A percentile compares a stretch with the other conserved stretches of the same genome.
Conservation (phyloP, 1,139 yeast species). For the Blastobotrys niveus region DNA sequence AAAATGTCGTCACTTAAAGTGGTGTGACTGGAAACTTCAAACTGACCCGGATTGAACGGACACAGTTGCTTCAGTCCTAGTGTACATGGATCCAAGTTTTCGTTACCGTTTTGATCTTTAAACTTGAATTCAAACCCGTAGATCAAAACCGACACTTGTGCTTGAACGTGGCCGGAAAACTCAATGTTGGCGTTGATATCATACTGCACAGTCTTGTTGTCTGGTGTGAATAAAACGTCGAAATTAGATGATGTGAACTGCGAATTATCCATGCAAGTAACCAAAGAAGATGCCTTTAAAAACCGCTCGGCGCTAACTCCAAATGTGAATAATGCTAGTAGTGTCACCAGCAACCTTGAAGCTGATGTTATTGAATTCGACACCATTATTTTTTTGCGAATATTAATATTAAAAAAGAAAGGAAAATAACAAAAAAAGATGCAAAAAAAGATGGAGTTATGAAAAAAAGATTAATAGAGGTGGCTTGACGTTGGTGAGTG, state of each 20-base stretch:
- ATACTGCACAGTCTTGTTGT: conserved; percentile 55
- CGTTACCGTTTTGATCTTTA: conserved; percentile 34
- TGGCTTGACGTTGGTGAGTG: not conserved
- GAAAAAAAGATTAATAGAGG: not conserved
- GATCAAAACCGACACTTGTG: conserved; percentile 62
- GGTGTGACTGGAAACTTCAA: conserved; percentile 60
- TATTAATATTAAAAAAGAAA: not conserved
- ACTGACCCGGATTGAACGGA: conserved; percentile 82
- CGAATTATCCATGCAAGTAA: conserved; percentile 91
- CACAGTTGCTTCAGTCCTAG: conserved; percentile 50
- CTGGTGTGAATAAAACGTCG: conserved; percentile 67
- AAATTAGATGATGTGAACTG: conserved; percentile 77
- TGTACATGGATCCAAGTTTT: conserved; percentile 60
- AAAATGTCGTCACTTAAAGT: conserved; percentile 42
- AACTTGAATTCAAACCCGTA: conserved; percentile 65
- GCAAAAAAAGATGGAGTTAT: not conserved
- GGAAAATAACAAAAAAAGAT: not conserved
- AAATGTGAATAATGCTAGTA: not conserved
- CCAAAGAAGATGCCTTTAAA: conserved; percentile 46
- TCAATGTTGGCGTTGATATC: conserved; percentile 75
- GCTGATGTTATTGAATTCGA: too few species aligned
- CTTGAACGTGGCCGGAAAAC: conserved; percentile 67
- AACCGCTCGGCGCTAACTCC: conserved; percentile 13
- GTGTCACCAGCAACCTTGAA: not conserved
- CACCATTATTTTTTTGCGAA: not conserved